Conservation (phyloP, 805 yeast species). For the Barnettozyma sucrosica region DNA sequence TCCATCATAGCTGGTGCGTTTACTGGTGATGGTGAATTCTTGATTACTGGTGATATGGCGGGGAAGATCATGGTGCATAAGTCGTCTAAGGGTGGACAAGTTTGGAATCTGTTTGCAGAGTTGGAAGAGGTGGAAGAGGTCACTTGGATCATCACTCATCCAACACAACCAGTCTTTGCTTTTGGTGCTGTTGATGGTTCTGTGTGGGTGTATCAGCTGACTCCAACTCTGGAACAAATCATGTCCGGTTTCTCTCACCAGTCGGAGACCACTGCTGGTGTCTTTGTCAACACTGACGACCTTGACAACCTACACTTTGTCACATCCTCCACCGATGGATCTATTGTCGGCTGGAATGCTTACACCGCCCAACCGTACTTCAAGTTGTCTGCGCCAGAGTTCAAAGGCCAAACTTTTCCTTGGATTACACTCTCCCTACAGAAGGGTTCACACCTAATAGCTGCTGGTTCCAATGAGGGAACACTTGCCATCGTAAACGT, state of each 20-base stretch:
- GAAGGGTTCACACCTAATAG: constrained; percentile 48
- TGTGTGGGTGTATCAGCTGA: constrained; percentile 83
- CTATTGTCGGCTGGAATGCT: constrained; percentile 85
- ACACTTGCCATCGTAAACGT: constrained; percentile 71
- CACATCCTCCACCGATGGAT: constrained; percentile 80
- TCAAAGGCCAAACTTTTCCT: constrained; percentile 74
- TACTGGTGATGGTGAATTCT: constrained; percentile 72
- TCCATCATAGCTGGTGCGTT: constrained; percentile 83
- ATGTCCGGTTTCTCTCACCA: constrained; percentile 81
- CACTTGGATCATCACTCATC: constrained; percentile 78
- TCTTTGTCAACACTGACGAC: constrained; percentile 56
- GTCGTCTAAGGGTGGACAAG: constrained; percentile 70
- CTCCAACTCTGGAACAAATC: constrained; percentile 55
- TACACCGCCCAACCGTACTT: constrained; percentile 67
- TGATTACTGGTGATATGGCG: constrained; percentile 91
- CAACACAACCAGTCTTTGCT: constrained; percentile 74
- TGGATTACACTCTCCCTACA: constrained; percentile 72
- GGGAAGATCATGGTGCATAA: constrained; percentile 76
- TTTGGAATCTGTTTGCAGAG: constrained; percentile 66
- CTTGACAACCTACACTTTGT: constrained; percentile 59
- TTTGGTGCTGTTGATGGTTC: constrained; percentile 92
- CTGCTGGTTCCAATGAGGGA: constrained; percentile 88
- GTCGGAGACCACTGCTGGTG: constrained; percentile 73
- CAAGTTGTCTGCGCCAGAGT: constrained; percentile 57
- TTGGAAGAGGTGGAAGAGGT: constrained; percentile 89